Conservation (phyloP, 1,139 yeast species). For the Protomyces inouyei region DNA sequence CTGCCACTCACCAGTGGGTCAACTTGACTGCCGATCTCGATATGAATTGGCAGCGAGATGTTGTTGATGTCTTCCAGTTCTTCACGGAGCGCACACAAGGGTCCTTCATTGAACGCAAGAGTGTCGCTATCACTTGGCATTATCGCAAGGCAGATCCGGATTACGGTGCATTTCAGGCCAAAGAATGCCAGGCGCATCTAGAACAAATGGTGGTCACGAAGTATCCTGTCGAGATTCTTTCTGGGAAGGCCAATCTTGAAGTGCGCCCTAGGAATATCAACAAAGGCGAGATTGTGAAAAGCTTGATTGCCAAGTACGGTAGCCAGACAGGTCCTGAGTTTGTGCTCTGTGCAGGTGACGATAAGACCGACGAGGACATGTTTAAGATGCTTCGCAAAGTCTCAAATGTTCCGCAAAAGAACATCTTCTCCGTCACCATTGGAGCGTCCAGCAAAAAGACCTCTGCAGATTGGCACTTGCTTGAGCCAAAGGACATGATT, state of each 20-base stretch:
- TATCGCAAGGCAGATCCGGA: conserved; percentile 93
- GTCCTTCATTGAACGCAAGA: conserved; percentile 75
- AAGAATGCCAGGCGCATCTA: conserved; percentile 62
- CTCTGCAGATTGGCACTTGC: conserved; percentile 78
- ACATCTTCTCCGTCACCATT: conserved; percentile 79
- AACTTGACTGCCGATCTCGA: conserved; percentile 78
- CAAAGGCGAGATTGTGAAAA: conserved; percentile 91
- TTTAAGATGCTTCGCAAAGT: conserved; percentile 64
- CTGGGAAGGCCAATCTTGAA: conserved; percentile 93
- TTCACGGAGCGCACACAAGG: conserved; percentile 91
- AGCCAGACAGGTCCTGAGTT: conserved; percentile 67
- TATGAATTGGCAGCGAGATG: conserved; percentile 90
- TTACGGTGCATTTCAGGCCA: conserved; percentile 80
- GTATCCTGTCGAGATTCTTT: conserved; percentile 92
- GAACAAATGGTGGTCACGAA: conserved; percentile 55
- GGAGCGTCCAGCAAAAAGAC: conserved; percentile 93
- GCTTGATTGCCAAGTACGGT: conserved; percentile 50
- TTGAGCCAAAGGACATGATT: conserved; percentile 73
- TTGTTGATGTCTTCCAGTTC: conserved; percentile 62
- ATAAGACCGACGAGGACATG: conserved; percentile 94
- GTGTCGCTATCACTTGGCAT: conserved; percentile 97
- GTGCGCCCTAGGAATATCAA: conserved; percentile 91
- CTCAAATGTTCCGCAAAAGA: conserved; percentile 43
- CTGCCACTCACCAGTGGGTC: conserved; percentile 62
- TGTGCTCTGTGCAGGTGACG: conserved; percentile 88